Base-by-base conservation (phyloP, 176 grass and related monocot species). In the Eremochloa ophiuroides region DNA sequence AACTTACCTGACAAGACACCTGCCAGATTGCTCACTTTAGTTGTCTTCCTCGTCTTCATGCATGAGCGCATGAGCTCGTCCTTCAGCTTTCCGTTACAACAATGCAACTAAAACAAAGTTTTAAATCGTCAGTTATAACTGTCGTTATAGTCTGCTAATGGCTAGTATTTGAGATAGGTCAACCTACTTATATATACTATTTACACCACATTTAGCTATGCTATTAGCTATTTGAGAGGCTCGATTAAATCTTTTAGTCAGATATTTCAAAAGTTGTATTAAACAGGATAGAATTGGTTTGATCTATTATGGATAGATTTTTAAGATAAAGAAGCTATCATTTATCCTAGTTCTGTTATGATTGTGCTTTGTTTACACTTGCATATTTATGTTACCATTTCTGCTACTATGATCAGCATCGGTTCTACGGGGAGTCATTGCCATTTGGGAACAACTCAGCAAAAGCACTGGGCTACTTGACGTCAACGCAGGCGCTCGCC, bases 401-500 rank as follows among this genome's bases (percentile, higher is more conserved):
- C 1, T 65, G 51, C 9, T 56, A 56, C 43, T 1, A 34, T 25
- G 67, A 70, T 2, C 88, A 98, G 95, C 95, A 98, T 77, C 93
- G 92, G 7, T 98, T 94, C 81, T 98, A 98, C 56, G 92, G 95
- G 16, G 95, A 94, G 58, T 98, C 95, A 5, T 42, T 84, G 88
- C 95, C 92, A 30, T 98, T 94, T 68, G 90, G 95, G 41, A 93
- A 93, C 58, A 77, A 84, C 15, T 91, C 88, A 0, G 62, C 88
- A 1, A 72, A 86, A 38, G 91, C 41, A 37, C 62, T 98, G 66
- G 95, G 92, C 13, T 98, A 94, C 82, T 62, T 98, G 44, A 98
- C 95, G 15, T 98, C 95, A 33, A 98, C 92, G 15, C 95, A 98
- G 86, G 95, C 95, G 12, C 83, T 98, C 25, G 90, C 95, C 16